Evolutionary conservation across 2,329 filamentous ascomycete genomes (phyloP).

Genomic region (Fusarium beomiforme): DNA sequence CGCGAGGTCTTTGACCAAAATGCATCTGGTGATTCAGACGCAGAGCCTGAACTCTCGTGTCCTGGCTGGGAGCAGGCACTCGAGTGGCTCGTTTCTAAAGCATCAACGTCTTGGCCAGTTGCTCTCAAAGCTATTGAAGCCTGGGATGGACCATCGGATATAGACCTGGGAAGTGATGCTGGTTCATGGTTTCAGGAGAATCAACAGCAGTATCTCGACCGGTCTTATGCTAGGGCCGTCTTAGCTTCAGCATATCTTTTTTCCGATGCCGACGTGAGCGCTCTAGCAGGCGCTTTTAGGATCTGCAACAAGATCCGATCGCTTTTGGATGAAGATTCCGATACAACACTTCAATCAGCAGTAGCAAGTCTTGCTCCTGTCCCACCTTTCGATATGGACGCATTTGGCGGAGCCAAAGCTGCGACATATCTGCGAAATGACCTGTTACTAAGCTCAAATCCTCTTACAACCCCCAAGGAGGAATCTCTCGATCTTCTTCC

Average conservation of each 20-base stretch:
- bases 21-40: slow-evolving; percentile 36
- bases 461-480: slow-evolving; percentile 69
- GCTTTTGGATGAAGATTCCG: slow-evolving; percentile 68
- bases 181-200: slow-evolving; percentile 68
- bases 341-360: slow-evolving; percentile 61
- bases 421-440: slow-evolving; percentile 50
- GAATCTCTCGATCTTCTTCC: slow-evolving; percentile 68
- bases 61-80: slow-evolving; percentile 76
- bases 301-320: slow-evolving; percentile 65
- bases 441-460: slow-evolving; percentile 68
- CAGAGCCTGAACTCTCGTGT: slow-evolving; percentile 52
- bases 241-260: slow-evolving; percentile 75
- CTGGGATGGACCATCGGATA: slow-evolving; percentile 78
- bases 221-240: slow-evolving; percentile 73
- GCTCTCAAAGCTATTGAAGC: slow-evolving; percentile 72
- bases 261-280: slow-evolving; percentile 66
- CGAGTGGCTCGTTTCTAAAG: slow-evolving; percentile 71
- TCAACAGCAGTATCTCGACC: slow-evolving; percentile 67
- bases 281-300: slow-evolving; percentile 67
- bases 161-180: slow-evolving; percentile 71
- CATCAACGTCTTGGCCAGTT: slow-evolving; percentile 68
- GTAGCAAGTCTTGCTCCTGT: slow-evolving; percentile 55
- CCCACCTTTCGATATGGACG: slow-evolving; percentile 45
- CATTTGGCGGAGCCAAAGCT: slow-evolving; percentile 39
- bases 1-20: slow-evolving; percentile 9